These are phyloP conservation scores for Apiospora saccharicola DNA, from an alignment of 2,329 filamentous ascomycete genomes.

Conservation along the genomic window DNA sequence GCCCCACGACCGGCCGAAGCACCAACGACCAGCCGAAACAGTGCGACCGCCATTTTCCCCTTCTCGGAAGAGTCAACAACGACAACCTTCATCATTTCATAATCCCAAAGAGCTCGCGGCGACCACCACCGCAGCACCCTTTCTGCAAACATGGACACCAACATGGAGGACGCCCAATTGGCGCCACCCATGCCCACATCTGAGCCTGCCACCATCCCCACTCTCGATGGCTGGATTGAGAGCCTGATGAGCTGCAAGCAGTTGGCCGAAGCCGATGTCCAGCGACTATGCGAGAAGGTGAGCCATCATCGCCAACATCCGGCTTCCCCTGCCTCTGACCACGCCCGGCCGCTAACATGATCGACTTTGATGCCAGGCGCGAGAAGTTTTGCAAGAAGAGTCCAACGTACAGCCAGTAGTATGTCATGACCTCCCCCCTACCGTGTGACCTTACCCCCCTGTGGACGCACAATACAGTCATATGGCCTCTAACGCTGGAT, in stretches of 20 bases:
- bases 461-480: neutral
- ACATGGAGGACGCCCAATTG: conserved; percentile 95
- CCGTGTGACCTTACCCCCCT: neutral
- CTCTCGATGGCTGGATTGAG: conserved; percentile 98
- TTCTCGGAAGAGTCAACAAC: neutral
- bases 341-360: conserved; percentile 30
- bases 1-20: conserved; percentile 20
- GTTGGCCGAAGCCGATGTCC: conserved; percentile 91
- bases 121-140: conserved; percentile 25
- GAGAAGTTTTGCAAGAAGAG: conserved; percentile 96
- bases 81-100: neutral
- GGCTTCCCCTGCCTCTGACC: neutral
- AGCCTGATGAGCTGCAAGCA: conserved; percentile 99
- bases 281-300: conserved; percentile 98
- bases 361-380: conserved; percentile 67
- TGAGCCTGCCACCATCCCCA: conserved; percentile 90
- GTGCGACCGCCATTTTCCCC: conserved; percentile 7
- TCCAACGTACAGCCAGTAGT: conserved; percentile 99
- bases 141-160: conserved; percentile 79
- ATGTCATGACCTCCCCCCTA: conserved; percentile 47
- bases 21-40: conserved; percentile 12
- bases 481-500: conserved; percentile 38
- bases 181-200: conserved; percentile 66
- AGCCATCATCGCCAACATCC: conserved; percentile 38
- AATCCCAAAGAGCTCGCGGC: neutral